These are phyloP conservation scores for Phytophthora cajani DNA, from an alignment of 352 stramenopile species.

Conservation along the genomic window DNA sequence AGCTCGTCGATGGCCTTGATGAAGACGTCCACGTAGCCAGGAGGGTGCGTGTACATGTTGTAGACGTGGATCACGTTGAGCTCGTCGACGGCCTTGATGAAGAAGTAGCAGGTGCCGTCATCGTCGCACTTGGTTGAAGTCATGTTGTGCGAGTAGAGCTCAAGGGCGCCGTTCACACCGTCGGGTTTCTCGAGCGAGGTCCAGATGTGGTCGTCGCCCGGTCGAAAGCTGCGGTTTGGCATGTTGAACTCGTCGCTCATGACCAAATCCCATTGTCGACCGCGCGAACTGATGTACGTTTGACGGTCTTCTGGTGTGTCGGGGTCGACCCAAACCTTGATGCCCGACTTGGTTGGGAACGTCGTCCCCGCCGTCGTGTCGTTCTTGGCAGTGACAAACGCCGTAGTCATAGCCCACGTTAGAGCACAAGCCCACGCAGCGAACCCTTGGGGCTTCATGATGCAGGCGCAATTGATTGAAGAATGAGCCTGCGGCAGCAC, in stretches of 20 bases:
- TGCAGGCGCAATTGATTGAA: background rate
- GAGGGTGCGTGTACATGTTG: slow-evolving; percentile 60
- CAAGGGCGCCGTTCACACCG: slow-evolving; percentile 86
- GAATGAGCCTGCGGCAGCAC: background rate
- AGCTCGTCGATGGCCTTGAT: slow-evolving; percentile 49
- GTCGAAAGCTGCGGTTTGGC: slow-evolving; percentile 83
- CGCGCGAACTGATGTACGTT: slow-evolving; percentile 30
- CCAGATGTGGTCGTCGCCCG: slow-evolving; percentile 94
- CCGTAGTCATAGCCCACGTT: background rate
- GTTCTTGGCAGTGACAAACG: slow-evolving; percentile 22
- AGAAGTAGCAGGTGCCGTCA: slow-evolving; percentile 52
- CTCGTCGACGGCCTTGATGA: slow-evolving; percentile 47
- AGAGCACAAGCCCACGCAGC: background rate
- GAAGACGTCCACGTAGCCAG: slow-evolving; percentile 44
- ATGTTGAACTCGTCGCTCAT: slow-evolving; percentile 96
- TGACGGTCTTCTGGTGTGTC: slow-evolving; percentile 34
- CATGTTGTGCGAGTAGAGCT: slow-evolving; percentile 91
- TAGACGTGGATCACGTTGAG: slow-evolving; percentile 49
- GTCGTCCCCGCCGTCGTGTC: slow-evolving; percentile 9
- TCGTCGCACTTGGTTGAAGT: slow-evolving; percentile 57
- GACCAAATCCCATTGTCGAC: slow-evolving; percentile 62
- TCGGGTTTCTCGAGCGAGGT: slow-evolving; percentile 95
- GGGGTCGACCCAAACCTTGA: slow-evolving; percentile 58
- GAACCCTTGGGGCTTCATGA: slow-evolving; percentile 21
- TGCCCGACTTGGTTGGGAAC: slow-evolving; percentile 44